Base-by-base conservation (phyloP, 495 filamentous ascomycete genomes). In the Poronia punctata region DNA sequence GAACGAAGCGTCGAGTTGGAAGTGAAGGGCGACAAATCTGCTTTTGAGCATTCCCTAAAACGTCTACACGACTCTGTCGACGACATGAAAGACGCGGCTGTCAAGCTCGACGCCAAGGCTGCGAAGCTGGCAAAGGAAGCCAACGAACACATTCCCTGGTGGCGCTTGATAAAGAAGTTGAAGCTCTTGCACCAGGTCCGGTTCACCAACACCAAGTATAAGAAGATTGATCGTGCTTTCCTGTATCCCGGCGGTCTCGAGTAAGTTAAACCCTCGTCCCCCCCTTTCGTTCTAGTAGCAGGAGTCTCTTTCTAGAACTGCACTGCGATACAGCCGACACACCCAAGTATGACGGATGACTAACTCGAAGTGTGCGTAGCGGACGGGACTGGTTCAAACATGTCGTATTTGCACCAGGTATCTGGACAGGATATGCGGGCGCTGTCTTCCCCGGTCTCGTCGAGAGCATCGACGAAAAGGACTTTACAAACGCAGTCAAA, bases 321-420 rank as follows among this genome's bases (percentile, higher is more conserved):
- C n/a, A n/a, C n/a, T n/a, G n/a, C n/a, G n/a, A n/a, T n/a, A n/a
- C n/a, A n/a, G n/a, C n/a, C n/a, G n/a, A n/a, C n/a, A n/a, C n/a
- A n/a, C n/a, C n/a, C n/a, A n/a, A n/a, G n/a, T n/a, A n/a, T n/a
- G n/a, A n/a, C n/a, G n/a, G n/a, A n/a, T n/a, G n/a, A n/a, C n/a
- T n/a, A n/a, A n/a, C n/a, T n/a, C n/a, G n/a, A n/a, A n/a, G n/a
- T n/a, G n/a, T n/a, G n/a, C n/a, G n/a, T n/a, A n/a, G n/a, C 37
- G 81, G 83, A 23, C 72, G 92, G 44, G 75, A 82, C 25, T 94
- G 94, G 73, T 98, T 89, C 63, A 95, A 94, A 62, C 93, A 98
- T 61, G 77, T 95, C 30, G 67, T 98, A 28, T 93, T 88, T 60
- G 88, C 83, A 0, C 92, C 92, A 17, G 78, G 88, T 1, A 51